Base-by-base conservation (phyloP, 73 alveolate genomes). In the Paramecium caudatum region DNA sequence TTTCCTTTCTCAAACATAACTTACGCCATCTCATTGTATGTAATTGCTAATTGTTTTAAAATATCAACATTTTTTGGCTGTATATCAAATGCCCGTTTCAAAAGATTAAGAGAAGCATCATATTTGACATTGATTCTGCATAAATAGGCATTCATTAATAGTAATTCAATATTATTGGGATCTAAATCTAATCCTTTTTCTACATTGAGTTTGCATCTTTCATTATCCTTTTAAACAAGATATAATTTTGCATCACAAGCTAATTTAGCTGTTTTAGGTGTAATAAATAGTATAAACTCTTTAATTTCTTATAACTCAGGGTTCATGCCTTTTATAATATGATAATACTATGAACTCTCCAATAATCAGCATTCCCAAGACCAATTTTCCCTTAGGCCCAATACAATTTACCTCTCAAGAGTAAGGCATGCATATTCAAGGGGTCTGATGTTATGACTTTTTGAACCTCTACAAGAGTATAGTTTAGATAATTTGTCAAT, bases 21-120 rank as follows among this genome's bases (percentile, higher is more conserved):
- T 21, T 46, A 27, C 16, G 90, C 93, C 93, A 86, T 86, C 25
- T 86, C 93, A 62, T 86, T 86, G 25, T 86, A 86, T 4, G 93
- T 86, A 2, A 86, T 49, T 4, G 93, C 93, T 23, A 86, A 47
- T 50, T 86, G 34, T n/a, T 63, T 61, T 46, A 63, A 36, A 5
- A 86, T 78, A 25, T 86, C 93, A 13, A 37, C 45, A 27, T 86
- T 86, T 49, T 69, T 50, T 63, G 62, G 45, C 2, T 62, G 5
- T 10, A 47, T 41, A 23, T 86, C 62, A 23, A 27, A 63, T 8
- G 93, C 93, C 2, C 43, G 19, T 17, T 62, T 25, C 21, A 86
- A 65, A 19, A 23, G 25, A 21, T 86, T 86, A 27, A 86, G 55
- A 6, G 93, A 86, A 7, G 36, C 46, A 23, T 86, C 93, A 63